Evolutionary conservation across 805 yeast species (phyloP).

Genomic region (Allodekkera sacchari): DNA sequence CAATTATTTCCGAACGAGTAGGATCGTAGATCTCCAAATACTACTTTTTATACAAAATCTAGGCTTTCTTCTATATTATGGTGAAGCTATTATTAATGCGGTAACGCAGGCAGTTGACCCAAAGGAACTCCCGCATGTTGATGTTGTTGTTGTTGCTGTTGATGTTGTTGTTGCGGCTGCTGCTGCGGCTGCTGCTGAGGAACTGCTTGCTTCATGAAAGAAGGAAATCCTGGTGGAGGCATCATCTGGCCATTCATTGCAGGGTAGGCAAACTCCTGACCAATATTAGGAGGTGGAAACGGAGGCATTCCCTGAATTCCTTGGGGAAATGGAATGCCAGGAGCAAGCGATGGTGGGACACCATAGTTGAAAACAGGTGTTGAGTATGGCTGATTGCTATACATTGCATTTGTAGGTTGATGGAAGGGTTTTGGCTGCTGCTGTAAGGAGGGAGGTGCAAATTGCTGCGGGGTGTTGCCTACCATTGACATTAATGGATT

Average conservation of each 20-base stretch:
- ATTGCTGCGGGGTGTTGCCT: constrained; percentile 4
- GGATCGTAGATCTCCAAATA: neutral
- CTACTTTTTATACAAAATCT: constrained; percentile 3
- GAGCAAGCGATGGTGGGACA: neutral
- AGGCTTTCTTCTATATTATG: neutral
- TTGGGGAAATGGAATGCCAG: constrained; percentile 1
- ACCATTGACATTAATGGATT: no score
- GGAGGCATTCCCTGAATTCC: constrained; percentile 1
- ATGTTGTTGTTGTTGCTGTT: constrained; percentile 7
- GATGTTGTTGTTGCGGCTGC: constrained; percentile 12
- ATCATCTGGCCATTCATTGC: no score
- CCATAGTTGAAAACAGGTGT: no score
- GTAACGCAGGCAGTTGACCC: neutral
- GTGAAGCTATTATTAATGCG: neutral
- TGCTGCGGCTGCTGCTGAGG: constrained; percentile 10
- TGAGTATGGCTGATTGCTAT: no score
- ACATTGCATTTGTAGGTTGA: no score
- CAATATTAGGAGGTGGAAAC: constrained; percentile 1
- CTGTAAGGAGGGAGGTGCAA: constrained; percentile 5
- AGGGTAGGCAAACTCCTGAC: no score
- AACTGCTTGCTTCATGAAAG: constrained; percentile 3
- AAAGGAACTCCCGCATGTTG: constrained; percentile 1
- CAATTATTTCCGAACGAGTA: neutral
- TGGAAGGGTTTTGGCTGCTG: no score
- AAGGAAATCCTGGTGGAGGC: constrained; percentile 1